A percentile compares a stretch with the other conserved stretches of the same genome.
phyloP scores from a whole-genome alignment of 768 basidiomycete species.

The Podaxis sp. region DNA sequence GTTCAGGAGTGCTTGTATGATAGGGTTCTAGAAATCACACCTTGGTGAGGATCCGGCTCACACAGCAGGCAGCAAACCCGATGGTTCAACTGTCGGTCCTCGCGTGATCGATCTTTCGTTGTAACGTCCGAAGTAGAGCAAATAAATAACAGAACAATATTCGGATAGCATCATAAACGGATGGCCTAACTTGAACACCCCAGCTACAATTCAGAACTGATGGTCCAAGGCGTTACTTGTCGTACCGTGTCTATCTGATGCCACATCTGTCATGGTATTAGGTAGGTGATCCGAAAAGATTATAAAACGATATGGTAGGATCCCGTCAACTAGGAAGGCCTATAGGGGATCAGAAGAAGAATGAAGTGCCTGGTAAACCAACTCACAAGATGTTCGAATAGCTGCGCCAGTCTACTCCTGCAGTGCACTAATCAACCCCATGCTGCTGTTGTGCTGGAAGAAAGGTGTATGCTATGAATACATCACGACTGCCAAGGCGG shows the following conservation, averaged over 20 bases:
- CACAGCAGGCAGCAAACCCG: not conserved
- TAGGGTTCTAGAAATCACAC: no score
- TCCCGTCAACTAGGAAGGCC: not conserved
- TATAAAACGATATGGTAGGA: not conserved
- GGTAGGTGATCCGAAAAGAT: not conserved
- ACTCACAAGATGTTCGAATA: not conserved
- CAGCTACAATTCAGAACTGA: not conserved
- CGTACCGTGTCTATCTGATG: not conserved
- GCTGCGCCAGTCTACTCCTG: no score
- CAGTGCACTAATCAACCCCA: constrained; percentile 34
- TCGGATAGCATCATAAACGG: not conserved
- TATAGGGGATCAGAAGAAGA: not conserved
- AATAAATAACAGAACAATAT: not conserved
- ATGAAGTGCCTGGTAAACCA: not conserved
- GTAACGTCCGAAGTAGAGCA: not conserved
- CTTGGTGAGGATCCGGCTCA: no score
- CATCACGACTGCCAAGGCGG: constrained; percentile 1
- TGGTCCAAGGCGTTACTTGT: not conserved
- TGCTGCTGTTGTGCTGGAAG: constrained; percentile 40
- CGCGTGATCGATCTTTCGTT: not conserved
- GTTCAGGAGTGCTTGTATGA: no score
- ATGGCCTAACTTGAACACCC: not conserved
- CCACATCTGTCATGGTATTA: not conserved
- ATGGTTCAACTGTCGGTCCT: no score
- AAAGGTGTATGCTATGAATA: not conserved